Percentiles rank a stretch among this genome's conserved stretches.
Evolutionary conservation across 2,329 filamentous ascomycete species (phyloP).

Genomic region (Fusarium nelsonii): DNA sequence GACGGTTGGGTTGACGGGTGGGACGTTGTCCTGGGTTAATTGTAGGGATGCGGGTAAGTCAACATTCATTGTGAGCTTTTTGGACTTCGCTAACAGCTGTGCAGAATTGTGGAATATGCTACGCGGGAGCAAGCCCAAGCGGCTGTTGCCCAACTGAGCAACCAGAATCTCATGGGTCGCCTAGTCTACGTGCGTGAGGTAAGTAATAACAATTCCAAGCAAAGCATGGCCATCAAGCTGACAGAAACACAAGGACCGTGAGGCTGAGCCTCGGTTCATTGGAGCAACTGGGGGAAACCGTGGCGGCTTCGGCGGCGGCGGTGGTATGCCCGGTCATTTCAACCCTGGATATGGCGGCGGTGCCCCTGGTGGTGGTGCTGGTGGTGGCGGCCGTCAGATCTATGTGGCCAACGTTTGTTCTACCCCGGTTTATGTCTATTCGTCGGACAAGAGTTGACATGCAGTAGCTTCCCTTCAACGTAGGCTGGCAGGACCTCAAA

Average conservation of each 20-base stretch:
- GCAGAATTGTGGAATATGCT: slow-evolving; percentile 99
- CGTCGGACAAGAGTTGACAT: slow-evolving; percentile 36
- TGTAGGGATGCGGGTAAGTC: slow-evolving; percentile 99
- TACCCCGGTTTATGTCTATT: slow-evolving; percentile 22
- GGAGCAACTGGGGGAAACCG: slow-evolving; percentile 74
- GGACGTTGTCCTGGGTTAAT: slow-evolving; percentile 86
- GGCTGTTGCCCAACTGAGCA: slow-evolving; percentile 97
- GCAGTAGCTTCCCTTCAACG: slow-evolving; percentile 89
- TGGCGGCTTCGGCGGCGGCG: slow-evolving; percentile 70
- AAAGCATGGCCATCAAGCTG: neutral
- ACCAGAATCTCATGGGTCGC: slow-evolving; percentile 98
- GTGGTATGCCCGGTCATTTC: slow-evolving; percentile 63
- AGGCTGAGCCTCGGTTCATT: slow-evolving; percentile 96
- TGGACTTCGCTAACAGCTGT: slow-evolving; percentile 49
- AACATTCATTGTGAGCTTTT: neutral
- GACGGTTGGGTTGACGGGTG: slow-evolving; percentile 99
- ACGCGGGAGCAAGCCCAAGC: slow-evolving; percentile 99
- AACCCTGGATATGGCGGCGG: slow-evolving; percentile 69
- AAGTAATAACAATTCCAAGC: slow-evolving; percentile 50
- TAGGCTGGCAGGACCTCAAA: slow-evolving; percentile 99
- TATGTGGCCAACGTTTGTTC: slow-evolving; percentile 97
- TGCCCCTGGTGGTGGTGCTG: slow-evolving; percentile 61
- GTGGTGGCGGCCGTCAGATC: slow-evolving; percentile 81
- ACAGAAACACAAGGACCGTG: slow-evolving; percentile 78
- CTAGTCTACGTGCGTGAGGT: slow-evolving; percentile 99